phyloP scores from a whole-genome alignment of 306 rosid species.

The Quercus parvula region DNA sequence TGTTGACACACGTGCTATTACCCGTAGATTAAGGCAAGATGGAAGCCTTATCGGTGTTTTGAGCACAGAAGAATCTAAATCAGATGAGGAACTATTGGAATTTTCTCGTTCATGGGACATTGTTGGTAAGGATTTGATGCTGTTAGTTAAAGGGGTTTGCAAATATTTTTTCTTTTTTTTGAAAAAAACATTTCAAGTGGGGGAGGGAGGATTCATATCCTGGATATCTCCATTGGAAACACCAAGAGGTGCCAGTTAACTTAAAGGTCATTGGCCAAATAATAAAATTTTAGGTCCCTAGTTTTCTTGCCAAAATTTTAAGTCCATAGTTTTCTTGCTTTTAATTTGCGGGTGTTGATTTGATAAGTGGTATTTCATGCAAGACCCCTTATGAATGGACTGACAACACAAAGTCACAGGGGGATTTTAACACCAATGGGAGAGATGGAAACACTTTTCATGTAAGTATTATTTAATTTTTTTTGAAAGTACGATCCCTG shows the following conservation, averaged over 20 bases:
- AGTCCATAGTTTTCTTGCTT: conserved; percentile 7
- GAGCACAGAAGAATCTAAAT: conserved; percentile 76
- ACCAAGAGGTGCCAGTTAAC: too few relatives aligned
- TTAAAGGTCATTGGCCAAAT: too few relatives aligned
- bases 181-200: too few relatives aligned
- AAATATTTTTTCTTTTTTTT: not conserved
- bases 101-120: conserved; percentile 86
- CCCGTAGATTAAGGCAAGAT: conserved; percentile 83
- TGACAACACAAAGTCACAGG: conserved; percentile 57
- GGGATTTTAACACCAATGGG: conserved; percentile 47
- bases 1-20: conserved; percentile 88
- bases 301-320: not conserved
- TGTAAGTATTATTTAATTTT: conserved; percentile 36
- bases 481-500: not conserved
- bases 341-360: conserved; percentile 64
- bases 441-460: conserved; percentile 46
- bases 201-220: too few relatives aligned
- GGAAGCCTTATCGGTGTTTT: conserved; percentile 92
- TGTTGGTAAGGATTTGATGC: conserved; percentile 63
- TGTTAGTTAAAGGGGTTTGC: not conserved
- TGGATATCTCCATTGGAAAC: too few relatives aligned
- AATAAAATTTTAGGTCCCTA: not conserved
- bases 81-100: conserved; percentile 72
- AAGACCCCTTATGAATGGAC: conserved; percentile 78
- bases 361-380: conserved; percentile 89